phyloP scores from a whole-genome alignment of 176 grass and related monocot species.

The Triticum turgidum region DNA sequence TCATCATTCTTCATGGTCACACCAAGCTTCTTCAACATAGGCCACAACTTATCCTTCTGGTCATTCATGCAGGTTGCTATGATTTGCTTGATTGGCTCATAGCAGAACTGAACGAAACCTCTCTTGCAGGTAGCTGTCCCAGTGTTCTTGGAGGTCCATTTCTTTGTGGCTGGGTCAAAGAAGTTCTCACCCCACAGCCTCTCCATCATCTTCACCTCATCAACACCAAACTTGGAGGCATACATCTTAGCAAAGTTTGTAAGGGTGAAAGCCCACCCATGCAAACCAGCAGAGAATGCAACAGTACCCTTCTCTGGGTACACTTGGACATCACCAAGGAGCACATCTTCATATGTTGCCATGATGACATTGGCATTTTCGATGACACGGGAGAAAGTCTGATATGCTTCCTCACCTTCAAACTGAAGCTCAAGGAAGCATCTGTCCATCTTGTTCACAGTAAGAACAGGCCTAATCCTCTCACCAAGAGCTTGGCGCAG shows the following conservation, averaged over 20 bases:
- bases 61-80: constrained; percentile 80
- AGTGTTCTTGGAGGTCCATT: constrained; percentile 73
- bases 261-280: constrained; percentile 77
- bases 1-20: constrained; percentile 72
- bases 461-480: constrained; percentile 84
- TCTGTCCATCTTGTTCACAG: constrained; percentile 81
- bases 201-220: constrained; percentile 87
- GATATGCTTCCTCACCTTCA: constrained; percentile 77
- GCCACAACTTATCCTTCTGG: constrained; percentile 87
- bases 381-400: constrained; percentile 64
- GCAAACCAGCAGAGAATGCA: constrained; percentile 76
- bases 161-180: constrained; percentile 81
- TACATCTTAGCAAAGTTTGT: constrained; percentile 86
- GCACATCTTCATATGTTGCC: constrained; percentile 71
- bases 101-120: constrained; percentile 90
- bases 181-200: constrained; percentile 91
- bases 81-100: constrained; percentile 86
- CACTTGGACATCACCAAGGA: constrained; percentile 86
- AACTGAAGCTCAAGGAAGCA: constrained; percentile 85
- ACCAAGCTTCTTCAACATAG: constrained; percentile 80
- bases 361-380: constrained; percentile 87
- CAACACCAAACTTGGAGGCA: constrained; percentile 84
- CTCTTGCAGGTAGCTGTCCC: constrained; percentile 66
- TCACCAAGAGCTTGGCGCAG: constrained; percentile 74
- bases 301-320: constrained; percentile 85